Base-by-base conservation (phyloP, 2,329 filamentous ascomycete genomes). In the Lecanoromycetidae sp. region DNA sequence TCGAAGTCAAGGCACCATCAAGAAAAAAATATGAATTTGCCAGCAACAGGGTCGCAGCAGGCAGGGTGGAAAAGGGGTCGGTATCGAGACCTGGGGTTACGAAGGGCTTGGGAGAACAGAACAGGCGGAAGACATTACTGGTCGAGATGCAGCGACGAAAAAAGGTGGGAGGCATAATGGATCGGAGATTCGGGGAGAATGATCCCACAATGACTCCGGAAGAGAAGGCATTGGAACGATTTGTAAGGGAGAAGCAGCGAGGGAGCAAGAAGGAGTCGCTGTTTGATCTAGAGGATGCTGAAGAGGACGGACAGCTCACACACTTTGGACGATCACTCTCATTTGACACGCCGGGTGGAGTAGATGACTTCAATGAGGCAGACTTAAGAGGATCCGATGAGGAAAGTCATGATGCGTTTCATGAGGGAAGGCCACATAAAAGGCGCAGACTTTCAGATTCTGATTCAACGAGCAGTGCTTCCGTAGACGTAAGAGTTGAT, bases 141-240 rank as follows among this genome's bases (percentile, higher is more conserved):
- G 79, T 86, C 29, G 90, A 96, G 60, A 83, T 96, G 75, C 84
- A 93, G 60, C 76, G 79, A 51, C 78, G 86, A 32, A 88, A 93
- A 63, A 95, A 94, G 65, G 82, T 90, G 17, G 91, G 91, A 54
- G 90, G 88, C 4, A 86, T 98, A 53, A 67, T 94, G 44, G 91
- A 98, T 72, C 79, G 87, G 58, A 82, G 91, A 57, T 94, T 98
- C 59, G 91, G 93, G 64, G 93, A 98, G 70, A 84, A 93, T 59
- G 88, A 98, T 62, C 85, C 87, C 9, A 84, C 80, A 10, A 90
- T 98, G 86, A 86, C 86, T 3, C 82, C 87, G 2, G 91, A 98
- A 60, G 86, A 96, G 60, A 84, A 84, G 62, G 91, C 91, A 68
- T 76, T 91, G 55, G 85, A 94, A 64, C 77, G 91, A 60, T 98